Evolutionary conservation across 805 yeast species (phyloP).

Genomic region (Kluyveromyces wickerhamii): DNA sequence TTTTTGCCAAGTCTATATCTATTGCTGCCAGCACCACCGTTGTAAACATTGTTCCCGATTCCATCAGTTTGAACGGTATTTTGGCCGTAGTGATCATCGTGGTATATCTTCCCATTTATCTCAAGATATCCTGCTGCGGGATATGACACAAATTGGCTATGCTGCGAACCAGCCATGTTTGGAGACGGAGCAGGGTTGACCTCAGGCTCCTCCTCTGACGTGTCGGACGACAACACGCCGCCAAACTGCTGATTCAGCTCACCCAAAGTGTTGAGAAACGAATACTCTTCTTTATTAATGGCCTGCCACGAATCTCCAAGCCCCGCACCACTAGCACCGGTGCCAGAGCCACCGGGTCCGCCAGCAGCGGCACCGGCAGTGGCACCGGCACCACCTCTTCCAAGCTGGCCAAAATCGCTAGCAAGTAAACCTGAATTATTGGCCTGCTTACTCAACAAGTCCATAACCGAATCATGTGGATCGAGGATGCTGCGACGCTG

Average conservation of each 20-base stretch:
- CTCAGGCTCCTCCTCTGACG: constrained; percentile 27
- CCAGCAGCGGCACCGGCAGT: too few relatives aligned
- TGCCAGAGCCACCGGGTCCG: too few relatives aligned
- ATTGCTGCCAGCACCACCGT: neutral
- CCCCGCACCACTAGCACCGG: too few relatives aligned
- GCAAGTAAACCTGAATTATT: too few relatives aligned
- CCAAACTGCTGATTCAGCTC: constrained; percentile 10
- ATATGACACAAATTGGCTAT: constrained; percentile 1
- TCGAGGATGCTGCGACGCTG: constrained; percentile 18
- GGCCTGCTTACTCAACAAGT: constrained; percentile 15
- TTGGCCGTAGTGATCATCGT: neutral
- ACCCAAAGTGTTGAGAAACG: constrained; percentile 15
- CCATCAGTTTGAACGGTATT: neutral
- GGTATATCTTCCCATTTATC: neutral
- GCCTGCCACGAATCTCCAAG: constrained; percentile 28
- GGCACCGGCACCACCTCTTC: too few relatives aligned
- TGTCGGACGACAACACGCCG: constrained; percentile 23
- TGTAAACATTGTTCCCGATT: neutral
- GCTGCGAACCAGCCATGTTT: constrained; percentile 4
- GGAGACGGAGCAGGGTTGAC: constrained; percentile 11
- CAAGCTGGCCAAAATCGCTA: too few relatives aligned
- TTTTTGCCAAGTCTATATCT: constrained; percentile 6
- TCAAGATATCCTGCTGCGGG: neutral
- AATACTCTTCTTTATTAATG: constrained; percentile 15
- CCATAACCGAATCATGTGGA: constrained; percentile 27